Base-by-base conservation (phyloP, 2,329 filamentous ascomycete genomes). In the Cytospora mali region DNA sequence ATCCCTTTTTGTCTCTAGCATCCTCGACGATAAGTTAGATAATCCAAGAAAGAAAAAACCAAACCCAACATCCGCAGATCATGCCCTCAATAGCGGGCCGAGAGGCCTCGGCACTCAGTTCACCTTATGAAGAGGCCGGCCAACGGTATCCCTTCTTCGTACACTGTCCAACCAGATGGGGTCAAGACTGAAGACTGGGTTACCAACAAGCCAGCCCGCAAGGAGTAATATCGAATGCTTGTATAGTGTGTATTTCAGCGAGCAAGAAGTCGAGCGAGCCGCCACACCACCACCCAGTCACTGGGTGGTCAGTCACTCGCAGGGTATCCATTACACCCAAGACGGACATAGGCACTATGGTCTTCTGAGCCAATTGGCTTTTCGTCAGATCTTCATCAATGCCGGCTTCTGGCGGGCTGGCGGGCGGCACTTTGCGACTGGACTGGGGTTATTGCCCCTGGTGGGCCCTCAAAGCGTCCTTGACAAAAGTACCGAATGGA, bases 31-130 rank as follows among this genome's bases (percentile, higher is more conserved):
- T 6, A 39, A 18, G 14, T n/a, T 39, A 3, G 33, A 7, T 6
- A 39, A 39, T 5, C 14, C 35, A 14, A 35, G 5, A 13, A 11
- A 23, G 21, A n/a, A n/a, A n/a, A n/a, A n/a, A n/a, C n/a, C n/a
- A 46, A n/a, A 13, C n/a, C 42, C 42, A 46, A 46, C 16, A 54
- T 33, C 51, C n/a, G 49, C 28, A 57, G 23, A 58, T 48, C 31
- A 27, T 46, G 60, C 39, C 54, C 53, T 61, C 56, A 29, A 61
- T 48, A 57, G 64, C 64, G 64, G 61, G 61, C 61, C 64, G 64
- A 63, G 50, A 51, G 55, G 48, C 56, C 64, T 63, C 61, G 60
- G 56, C 58, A 58, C n/a, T 51, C 52, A 60, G 39, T 27, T 18
- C 55, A 48, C 52, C 35, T 53, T 56, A 61, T 35, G 53, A 54